Evolutionary conservation across 306 rosid genomes (phyloP).

Genomic region (Casuarina glauca): DNA sequence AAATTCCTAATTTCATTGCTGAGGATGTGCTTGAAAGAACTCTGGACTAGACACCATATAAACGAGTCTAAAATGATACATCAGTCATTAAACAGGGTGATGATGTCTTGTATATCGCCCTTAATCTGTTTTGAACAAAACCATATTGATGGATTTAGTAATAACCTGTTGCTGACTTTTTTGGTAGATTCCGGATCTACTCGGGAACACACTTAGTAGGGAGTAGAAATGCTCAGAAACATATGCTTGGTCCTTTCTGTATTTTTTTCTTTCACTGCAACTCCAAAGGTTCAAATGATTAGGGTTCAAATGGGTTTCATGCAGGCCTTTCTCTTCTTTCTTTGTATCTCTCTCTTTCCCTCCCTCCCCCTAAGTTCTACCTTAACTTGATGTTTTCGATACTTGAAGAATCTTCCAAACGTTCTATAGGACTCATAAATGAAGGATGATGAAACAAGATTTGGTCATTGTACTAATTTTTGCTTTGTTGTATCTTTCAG

Average conservation of each 20-base stretch:
- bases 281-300: background rate
- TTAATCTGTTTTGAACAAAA: background rate
- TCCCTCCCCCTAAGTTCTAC: background rate
- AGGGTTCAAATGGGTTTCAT: background rate
- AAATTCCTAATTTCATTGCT: no score
- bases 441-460: background rate
- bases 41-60: background rate
- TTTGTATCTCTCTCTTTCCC: background rate
- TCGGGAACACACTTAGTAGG: background rate
- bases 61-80: background rate
- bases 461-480: constrained; percentile 6
- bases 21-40: background rate
- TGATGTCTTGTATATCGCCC: background rate
- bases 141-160: background rate
- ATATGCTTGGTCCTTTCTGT: background rate
- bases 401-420: constrained; percentile 1
- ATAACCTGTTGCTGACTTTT: background rate
- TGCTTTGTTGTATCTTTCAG: constrained; percentile 33
- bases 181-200: background rate
- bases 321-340: background rate
- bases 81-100: background rate
- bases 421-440: background rate
- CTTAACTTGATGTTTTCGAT: background rate
- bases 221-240: background rate
- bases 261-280: background rate